These are phyloP conservation scores for Colletotrichum sp. DNA, from an alignment of 2,329 filamentous ascomycete genomes.

Conservation along the genomic window DNA sequence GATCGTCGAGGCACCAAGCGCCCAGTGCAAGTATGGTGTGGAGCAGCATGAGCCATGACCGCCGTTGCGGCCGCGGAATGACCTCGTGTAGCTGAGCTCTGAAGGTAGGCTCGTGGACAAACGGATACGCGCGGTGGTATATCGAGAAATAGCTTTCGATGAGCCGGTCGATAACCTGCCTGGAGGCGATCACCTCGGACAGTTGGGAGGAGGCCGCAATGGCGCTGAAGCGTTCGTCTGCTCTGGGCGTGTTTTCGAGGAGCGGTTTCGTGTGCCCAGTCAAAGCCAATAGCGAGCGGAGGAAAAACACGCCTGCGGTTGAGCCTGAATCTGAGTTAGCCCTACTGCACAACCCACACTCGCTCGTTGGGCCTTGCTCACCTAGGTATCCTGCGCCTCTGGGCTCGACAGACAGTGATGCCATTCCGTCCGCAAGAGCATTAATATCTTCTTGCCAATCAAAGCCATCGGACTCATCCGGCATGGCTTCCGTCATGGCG, in stretches of 20 bases:
- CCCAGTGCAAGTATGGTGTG: slow-evolving; percentile 43
- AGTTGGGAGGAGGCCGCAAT: slow-evolving; percentile 22
- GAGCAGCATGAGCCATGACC: slow-evolving; percentile 39
- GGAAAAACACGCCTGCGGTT: slow-evolving; percentile 25
- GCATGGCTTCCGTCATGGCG: slow-evolving; percentile 30
- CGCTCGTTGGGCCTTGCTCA: not conserved
- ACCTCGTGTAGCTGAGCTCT: slow-evolving; percentile 39
- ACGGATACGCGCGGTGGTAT: slow-evolving; percentile 50
- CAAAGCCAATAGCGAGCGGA: slow-evolving; percentile 31
- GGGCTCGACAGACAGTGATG: slow-evolving; percentile 37
- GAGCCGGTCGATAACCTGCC: slow-evolving; percentile 27
- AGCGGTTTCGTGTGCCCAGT: slow-evolving; percentile 23
- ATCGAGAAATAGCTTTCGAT: slow-evolving; percentile 46
- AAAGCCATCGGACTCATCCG: slow-evolving; percentile 33
- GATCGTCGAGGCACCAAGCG: slow-evolving; percentile 35
- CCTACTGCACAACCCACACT: slow-evolving; percentile 33
- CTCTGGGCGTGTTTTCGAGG: not conserved
- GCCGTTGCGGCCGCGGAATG: slow-evolving; percentile 29
- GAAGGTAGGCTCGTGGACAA: slow-evolving; percentile 51
- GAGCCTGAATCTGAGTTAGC: not conserved
- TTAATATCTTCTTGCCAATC: slow-evolving; percentile 37
- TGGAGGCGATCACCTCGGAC: slow-evolving; percentile 26
- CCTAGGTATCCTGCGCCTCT: slow-evolving; percentile 38
- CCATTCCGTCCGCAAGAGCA: slow-evolving; percentile 38
- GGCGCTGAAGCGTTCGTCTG: not conserved